These are phyloP conservation scores for Xerocomellus amylosporus DNA, from an alignment of 768 basidiomycete genomes.

Conservation along the genomic window DNA sequence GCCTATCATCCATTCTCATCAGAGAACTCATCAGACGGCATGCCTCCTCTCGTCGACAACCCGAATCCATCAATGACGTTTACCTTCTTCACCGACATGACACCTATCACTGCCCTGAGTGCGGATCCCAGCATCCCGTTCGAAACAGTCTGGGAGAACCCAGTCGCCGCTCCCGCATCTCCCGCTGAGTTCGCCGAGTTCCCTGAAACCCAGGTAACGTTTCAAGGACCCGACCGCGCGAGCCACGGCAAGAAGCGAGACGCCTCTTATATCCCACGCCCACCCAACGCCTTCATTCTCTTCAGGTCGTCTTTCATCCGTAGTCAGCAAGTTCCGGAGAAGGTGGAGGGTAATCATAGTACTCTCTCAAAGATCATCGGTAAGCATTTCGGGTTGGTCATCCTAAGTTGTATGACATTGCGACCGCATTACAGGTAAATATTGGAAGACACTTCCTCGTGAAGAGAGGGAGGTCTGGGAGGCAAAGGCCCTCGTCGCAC, in stretches of 20 bases:
- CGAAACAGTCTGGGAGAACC: conserved; percentile 34
- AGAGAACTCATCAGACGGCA: conserved; percentile 36
- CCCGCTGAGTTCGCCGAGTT: conserved; percentile 17
- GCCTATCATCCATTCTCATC: conserved; percentile 7
- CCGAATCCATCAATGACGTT: conserved; percentile 51
- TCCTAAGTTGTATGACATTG: background rate
- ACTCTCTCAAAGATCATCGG: conserved; percentile 82
- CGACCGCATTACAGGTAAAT: conserved; percentile 47
- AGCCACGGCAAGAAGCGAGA: conserved; percentile 64
- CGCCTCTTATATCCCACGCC: conserved; percentile 75
- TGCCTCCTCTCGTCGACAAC: conserved; percentile 54
- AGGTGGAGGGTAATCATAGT: conserved; percentile 78
- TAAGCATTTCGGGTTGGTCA: conserved; percentile 19
- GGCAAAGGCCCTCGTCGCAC: conserved; percentile 65
- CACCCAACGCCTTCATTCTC: conserved; percentile 84
- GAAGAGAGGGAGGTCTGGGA: conserved; percentile 76
- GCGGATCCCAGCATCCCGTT: conserved; percentile 34
- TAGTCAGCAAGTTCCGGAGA: conserved; percentile 68
- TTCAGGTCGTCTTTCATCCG: conserved; percentile 78
- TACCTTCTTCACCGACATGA: conserved; percentile 64
- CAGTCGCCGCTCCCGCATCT: conserved; percentile 16
- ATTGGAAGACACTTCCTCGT: conserved; percentile 68
- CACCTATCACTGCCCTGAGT: conserved; percentile 47
- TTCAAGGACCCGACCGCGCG: conserved; percentile 36
- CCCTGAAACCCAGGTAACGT: conserved; percentile 18